phyloP scores from a whole-genome alignment of 371 early-diverging fungal species.

The Mortierella sp. region DNA sequence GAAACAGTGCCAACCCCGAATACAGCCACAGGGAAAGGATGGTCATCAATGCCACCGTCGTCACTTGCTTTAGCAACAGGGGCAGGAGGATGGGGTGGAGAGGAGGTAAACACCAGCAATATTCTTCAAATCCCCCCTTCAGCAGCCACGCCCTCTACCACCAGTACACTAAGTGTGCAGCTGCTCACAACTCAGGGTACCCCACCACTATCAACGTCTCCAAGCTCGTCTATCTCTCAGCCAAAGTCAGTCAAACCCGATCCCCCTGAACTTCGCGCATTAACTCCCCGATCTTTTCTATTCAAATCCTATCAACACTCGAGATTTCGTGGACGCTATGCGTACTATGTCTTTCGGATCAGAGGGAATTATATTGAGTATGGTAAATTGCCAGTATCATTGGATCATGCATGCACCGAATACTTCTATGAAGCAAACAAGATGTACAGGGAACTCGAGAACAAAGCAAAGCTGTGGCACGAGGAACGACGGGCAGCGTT shows the following conservation, averaged over 20 bases:
- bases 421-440: slow-evolving; percentile 49
- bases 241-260: no score
- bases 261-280: not conserved
- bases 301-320: slow-evolving; percentile 48
- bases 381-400: slow-evolving; percentile 25
- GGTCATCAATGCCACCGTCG: not conserved
- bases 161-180: not conserved
- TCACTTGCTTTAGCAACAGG: not conserved
- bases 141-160: not conserved
- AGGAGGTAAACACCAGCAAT: not conserved
- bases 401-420: slow-evolving; percentile 37
- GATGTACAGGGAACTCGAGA: slow-evolving; percentile 27
- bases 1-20: not conserved
- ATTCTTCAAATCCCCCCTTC: not conserved
- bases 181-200: not conserved
- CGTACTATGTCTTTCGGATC: slow-evolving; percentile 35
- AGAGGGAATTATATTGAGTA: slow-evolving; percentile 27
- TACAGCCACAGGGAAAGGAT: not conserved
- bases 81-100: not conserved
- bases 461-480: slow-evolving; percentile 20
- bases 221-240: not conserved
- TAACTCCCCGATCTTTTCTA: slow-evolving; percentile 20
- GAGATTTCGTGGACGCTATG: slow-evolving; percentile 18
- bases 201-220: not conserved
- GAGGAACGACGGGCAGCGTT: slow-evolving; percentile 14